Evolutionary conservation across 176 grass and related monocot species (phyloP), one percentile per base, ranked within the genome.

Genomic region (Carex parvula): DNA sequence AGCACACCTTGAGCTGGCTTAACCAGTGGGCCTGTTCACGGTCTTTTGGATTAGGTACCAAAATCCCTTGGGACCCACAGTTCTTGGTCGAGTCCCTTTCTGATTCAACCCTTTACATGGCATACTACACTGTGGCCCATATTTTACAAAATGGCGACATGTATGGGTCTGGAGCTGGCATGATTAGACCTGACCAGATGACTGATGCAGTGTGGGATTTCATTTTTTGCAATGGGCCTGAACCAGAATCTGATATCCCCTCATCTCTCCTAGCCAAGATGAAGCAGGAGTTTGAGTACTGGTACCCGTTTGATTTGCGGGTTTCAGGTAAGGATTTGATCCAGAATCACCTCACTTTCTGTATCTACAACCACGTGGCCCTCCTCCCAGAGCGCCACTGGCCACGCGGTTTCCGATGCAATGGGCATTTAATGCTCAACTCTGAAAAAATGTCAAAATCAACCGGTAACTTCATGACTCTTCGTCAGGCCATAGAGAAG

Each of bases 361-460:
- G 89, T 87, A 97, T 97, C 10, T 97, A 93, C 79, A 97, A 94
- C 33, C 91, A 97, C 44, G 83, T 82, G 58, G 82, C 94, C 63
- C 84, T 93, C 87, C 59, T 94, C 42, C 88, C 91, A 5, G 80
- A 94, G 72, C 88, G 85, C 58, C 88, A 93, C 16, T 97, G 94
- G 94, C 94, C 94, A 18, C 89, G 69, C 61, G 89, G 94, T 1
- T 97, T 93, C 77, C 89, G 91, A 5, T 93, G 91, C 84, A 97
- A 94, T 62, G 94, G 91, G 5, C 94, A 97, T 74, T 92, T 97
- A 64, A 90, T 94, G 91, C 91, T 97, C 39, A 97, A 97, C 84
- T 94, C 91, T 66, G 88, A 93, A 61, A 97, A 93, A 68, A 97
- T 97, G 94, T 97, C 91, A 24, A 92, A 94, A 78, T 94, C 94